Evolutionary conservation across 2,329 filamentous ascomycete species (phyloP).

Genomic region (Rasamsonia emersonii): DNA sequence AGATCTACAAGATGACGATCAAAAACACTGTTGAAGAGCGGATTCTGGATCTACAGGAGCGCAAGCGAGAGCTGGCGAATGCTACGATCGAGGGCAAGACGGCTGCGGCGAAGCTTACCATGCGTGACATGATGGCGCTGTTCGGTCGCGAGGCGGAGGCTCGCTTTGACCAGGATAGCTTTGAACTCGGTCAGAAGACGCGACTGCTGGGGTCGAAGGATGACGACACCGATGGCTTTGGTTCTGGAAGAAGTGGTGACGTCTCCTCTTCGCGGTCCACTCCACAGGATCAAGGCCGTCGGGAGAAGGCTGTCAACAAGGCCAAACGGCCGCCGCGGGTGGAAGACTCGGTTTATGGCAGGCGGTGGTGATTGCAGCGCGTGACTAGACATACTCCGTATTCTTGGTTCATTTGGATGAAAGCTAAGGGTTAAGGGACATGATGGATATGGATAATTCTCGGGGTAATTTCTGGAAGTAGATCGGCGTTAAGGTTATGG

Average conservation of each 20-base stretch:
- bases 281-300: constrained; percentile 12
- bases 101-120: constrained; percentile 72
- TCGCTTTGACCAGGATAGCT: constrained; percentile 36
- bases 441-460: too few species aligned
- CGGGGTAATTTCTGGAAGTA: too few species aligned
- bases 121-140: constrained; percentile 87
- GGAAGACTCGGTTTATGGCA: constrained; percentile 35
- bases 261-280: constrained; percentile 10
- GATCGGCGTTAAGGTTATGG: too few species aligned
- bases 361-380: constrained; percentile 29
- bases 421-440: too few species aligned
- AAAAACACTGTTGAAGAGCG: constrained; percentile 81
- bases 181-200: constrained; percentile 25
- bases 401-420: too few species aligned
- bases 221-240: constrained; percentile 14
- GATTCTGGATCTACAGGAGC: constrained; percentile 88
- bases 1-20: constrained; percentile 91
- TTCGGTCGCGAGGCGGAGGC: constrained; percentile 64
- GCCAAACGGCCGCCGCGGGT: constrained; percentile 16
- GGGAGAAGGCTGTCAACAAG: constrained; percentile 12
- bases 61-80: constrained; percentile 85
- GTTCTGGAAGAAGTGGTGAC: constrained; percentile 5
- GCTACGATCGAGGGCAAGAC: constrained; percentile 76
- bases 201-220: constrained; percentile 19
- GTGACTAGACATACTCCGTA: too few species aligned